Conservation (phyloP, 768 basidiomycete species). For the Collybia sordida region DNA sequence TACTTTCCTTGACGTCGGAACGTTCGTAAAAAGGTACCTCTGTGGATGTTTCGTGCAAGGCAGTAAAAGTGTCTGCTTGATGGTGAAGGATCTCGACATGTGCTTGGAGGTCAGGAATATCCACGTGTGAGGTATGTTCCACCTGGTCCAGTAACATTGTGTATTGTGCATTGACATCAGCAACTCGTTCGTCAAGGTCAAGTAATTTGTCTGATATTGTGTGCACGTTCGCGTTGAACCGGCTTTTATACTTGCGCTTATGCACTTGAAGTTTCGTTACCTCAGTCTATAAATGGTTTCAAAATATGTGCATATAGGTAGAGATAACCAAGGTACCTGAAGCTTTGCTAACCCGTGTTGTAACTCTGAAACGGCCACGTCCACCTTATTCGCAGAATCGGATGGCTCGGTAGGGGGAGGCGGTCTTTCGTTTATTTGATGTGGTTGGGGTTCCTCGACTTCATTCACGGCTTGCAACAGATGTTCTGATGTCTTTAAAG, state of each 20-base stretch:
- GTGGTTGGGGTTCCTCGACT: too few species aligned
- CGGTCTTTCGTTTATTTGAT: not conserved
- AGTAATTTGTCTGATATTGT: constrained; percentile 37
- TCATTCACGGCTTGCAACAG: too few species aligned
- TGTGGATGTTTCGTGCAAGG: constrained; percentile 3
- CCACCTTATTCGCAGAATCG: constrained; percentile 3
- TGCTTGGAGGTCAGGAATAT: constrained; percentile 30
- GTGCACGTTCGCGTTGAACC: constrained; percentile 40
- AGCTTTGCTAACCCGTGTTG: constrained; percentile 1
- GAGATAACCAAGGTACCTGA: constrained; percentile 14
- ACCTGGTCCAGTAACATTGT: constrained; percentile 33
- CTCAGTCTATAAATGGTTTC: constrained; percentile 25
- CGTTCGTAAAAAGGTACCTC: constrained; percentile 15
- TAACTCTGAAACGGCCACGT: not conserved
- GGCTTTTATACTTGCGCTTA: constrained; percentile 37
- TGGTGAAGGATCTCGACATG: constrained; percentile 39
- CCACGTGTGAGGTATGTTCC: constrained; percentile 26
- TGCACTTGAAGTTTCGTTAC: constrained; percentile 37
- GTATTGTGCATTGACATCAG: constrained; percentile 36
- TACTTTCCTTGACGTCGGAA: constrained; percentile 27
- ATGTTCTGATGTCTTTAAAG: too few species aligned
- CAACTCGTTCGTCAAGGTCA: constrained; percentile 38
- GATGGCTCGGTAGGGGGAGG: not conserved
- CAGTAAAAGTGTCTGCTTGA: constrained; percentile 15
- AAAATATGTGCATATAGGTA: not conserved